Evolutionary conservation across 2,329 filamentous ascomycete species (phyloP).

Genomic region (Alternaria gansuensis): DNA sequence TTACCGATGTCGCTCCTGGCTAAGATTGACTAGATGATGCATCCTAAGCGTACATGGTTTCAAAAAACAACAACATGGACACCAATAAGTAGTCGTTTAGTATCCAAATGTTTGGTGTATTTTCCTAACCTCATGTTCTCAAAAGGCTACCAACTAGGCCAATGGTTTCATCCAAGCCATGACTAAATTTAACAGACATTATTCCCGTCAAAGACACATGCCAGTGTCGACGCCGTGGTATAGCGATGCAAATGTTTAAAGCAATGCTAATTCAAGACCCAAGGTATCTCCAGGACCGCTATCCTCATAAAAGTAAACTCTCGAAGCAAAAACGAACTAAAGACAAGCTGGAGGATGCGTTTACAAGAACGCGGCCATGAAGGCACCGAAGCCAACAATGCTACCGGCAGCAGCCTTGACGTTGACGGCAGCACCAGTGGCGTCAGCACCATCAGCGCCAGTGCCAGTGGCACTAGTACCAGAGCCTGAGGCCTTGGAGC

Average conservation of each 20-base stretch:
- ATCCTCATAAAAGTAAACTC: constrained; percentile 15
- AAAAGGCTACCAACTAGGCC: constrained; percentile 9
- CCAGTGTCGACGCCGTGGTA: constrained; percentile 32
- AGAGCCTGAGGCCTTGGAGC: constrained; percentile 25
- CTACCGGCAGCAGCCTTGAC: constrained; percentile 37
- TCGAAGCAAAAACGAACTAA: constrained; percentile 5
- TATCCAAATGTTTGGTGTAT: constrained; percentile 23
- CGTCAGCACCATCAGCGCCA: constrained; percentile 19
- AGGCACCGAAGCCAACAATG: constrained; percentile 48
- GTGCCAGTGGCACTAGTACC: constrained; percentile 30
- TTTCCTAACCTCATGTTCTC: constrained; percentile 21
- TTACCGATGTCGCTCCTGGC: background rate
- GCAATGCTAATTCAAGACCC: constrained; percentile 36
- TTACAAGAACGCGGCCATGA: constrained; percentile 52
- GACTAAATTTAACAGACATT: constrained; percentile 20
- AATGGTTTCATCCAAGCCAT: constrained; percentile 16
- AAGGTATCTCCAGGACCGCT: constrained; percentile 47
- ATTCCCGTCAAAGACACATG: constrained; percentile 28
- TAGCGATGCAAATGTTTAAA: constrained; percentile 25
- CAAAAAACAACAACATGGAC: background rate
- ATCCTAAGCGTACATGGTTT: no score
- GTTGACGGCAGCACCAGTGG: constrained; percentile 41
- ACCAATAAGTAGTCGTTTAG: background rate
- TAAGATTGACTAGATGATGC: background rate
- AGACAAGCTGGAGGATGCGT: constrained; percentile 8